Conservation (phyloP, 1,284 basidiomycete genomes). For the Phellinidium pouzarii region DNA sequence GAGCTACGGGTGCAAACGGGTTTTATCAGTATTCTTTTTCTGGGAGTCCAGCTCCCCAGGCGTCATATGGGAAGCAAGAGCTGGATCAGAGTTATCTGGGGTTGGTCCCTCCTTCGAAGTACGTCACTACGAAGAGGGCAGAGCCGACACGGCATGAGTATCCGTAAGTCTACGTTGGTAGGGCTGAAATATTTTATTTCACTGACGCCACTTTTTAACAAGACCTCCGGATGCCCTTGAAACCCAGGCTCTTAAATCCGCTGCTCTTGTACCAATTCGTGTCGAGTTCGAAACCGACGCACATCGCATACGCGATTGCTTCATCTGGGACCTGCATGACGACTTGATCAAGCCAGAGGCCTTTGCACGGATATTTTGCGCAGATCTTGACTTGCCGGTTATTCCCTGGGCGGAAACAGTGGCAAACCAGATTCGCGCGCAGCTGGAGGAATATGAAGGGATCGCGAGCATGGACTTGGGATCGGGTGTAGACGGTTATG, state of each 20-base stretch:
- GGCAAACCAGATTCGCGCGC: constrained; percentile 80
- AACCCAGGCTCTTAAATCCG: constrained; percentile 54
- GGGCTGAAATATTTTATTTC: neutral
- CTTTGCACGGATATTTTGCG: constrained; percentile 83
- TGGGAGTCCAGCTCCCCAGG: constrained; percentile 22
- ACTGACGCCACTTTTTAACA: constrained; percentile 12
- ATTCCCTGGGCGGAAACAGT: constrained; percentile 70
- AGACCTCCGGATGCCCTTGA: constrained; percentile 66
- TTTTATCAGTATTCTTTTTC: constrained; percentile 25
- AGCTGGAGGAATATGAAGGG: constrained; percentile 83
- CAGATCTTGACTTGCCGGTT: constrained; percentile 76
- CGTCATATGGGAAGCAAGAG: constrained; percentile 36
- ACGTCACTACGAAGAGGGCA: constrained; percentile 59
- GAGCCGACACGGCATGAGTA: constrained; percentile 61
- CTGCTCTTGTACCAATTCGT: constrained; percentile 83
- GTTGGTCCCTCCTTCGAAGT: constrained; percentile 73
- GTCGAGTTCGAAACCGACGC: constrained; percentile 93
- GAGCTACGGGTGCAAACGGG: constrained; percentile 34
- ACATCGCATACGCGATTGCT: constrained; percentile 88
- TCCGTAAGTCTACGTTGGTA: constrained; percentile 47
- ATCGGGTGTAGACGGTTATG: constrained; percentile 17
- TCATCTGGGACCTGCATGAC: constrained; percentile 94
- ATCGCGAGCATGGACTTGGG: constrained; percentile 59
- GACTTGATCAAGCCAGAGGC: constrained; percentile 72
- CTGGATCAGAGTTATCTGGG: constrained; percentile 88